Conservation (phyloP, 2,329 filamentous ascomycete genomes). For the Botrytis fabae region DNA sequence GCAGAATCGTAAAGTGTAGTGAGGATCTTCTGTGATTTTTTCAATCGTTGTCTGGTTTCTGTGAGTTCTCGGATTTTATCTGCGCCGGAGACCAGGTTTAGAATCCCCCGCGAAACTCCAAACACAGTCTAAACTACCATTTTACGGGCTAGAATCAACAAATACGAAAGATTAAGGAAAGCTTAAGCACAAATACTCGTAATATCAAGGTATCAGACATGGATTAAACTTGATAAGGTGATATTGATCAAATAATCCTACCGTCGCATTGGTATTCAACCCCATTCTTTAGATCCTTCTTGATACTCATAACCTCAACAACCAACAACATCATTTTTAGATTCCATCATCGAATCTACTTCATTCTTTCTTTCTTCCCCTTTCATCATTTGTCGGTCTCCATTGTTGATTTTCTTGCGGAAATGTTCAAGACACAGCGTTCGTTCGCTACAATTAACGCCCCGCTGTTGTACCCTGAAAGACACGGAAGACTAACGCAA, state of each 20-base stretch:
- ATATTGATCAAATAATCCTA: neutral
- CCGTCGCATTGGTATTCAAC: neutral
- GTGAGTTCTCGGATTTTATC: neutral
- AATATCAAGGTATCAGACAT: constrained; percentile 7
- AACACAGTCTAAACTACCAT: neutral
- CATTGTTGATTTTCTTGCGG: constrained; percentile 2
- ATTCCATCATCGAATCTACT: neutral
- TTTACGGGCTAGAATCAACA: neutral
- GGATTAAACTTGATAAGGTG: constrained; percentile 7
- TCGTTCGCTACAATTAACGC: constrained; percentile 21
- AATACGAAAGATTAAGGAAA: neutral
- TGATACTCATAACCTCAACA: neutral
- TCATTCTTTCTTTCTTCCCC: neutral
- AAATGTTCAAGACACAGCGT: constrained; percentile 18
- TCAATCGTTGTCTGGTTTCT: neutral
- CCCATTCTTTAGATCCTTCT: constrained; percentile 7
- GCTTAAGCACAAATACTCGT: neutral
- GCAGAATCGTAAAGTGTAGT: neutral
- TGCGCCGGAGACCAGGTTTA: constrained; percentile 15
- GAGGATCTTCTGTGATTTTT: neutral
- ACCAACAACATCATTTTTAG: neutral
- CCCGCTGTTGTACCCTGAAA: constrained; percentile 23
- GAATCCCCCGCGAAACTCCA: constrained; percentile 12
- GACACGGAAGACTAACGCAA: constrained; percentile 23
- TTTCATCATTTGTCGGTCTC: neutral